phyloP scores from a whole-genome alignment of 345 rosid species.

The Boechera retrofracta region DNA sequence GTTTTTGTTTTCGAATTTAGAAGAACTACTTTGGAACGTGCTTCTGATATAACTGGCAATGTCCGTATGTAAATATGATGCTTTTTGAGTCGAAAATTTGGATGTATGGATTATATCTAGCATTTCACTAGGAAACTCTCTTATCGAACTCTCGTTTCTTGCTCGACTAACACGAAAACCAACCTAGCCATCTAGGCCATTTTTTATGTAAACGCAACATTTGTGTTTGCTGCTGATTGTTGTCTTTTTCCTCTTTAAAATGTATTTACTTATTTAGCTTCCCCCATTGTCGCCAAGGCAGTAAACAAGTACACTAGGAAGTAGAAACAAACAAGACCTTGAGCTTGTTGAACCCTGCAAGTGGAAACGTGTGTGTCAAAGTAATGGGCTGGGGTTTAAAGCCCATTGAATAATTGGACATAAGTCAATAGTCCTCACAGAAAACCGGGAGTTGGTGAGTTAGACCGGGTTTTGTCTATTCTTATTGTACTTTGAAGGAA shows the following conservation, averaged over 20 bases:
- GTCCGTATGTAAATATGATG: constrained; percentile 22
- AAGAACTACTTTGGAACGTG: constrained; percentile 7
- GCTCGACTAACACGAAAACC: background rate
- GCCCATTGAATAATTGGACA: background rate
- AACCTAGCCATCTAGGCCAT: background rate
- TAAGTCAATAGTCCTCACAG: background rate
- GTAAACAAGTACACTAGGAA: too few species aligned
- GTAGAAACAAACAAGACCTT: background rate
- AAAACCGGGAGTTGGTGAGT: constrained; percentile 30
- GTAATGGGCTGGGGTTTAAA: constrained; percentile 14
- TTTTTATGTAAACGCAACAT: background rate
- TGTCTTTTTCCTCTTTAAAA: too few species aligned
- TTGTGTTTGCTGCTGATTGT: background rate
- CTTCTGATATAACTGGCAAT: constrained; percentile 6
- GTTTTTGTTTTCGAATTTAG: constrained; percentile 15
- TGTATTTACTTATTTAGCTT: too few species aligned
- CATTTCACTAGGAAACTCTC: background rate
- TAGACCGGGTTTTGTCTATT: constrained; percentile 30
- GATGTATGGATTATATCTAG: background rate
- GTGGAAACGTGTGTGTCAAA: background rate
- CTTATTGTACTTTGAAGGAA: constrained; percentile 3
- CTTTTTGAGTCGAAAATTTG: background rate
- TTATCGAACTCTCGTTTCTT: background rate
- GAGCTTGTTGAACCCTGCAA: background rate
- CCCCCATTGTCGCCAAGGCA: too few species aligned